These are phyloP conservation scores for Rhodocollybia butyracea DNA, from an alignment of 768 basidiomycete genomes.

Conservation along the genomic window DNA sequence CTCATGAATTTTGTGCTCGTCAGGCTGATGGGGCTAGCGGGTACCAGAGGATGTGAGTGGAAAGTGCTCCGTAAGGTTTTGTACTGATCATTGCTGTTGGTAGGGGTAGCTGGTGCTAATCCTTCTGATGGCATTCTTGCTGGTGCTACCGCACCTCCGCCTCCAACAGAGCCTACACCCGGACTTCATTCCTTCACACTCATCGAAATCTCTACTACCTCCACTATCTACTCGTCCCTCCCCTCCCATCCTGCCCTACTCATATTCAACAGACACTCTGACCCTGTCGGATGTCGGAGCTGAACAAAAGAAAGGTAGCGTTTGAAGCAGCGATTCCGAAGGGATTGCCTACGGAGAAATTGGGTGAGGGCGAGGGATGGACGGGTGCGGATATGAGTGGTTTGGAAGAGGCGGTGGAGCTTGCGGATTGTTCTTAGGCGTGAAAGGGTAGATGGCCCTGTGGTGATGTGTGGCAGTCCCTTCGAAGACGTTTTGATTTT, in stretches of 20 bases:
- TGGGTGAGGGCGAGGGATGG: constrained; percentile 61
- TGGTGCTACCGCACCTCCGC: constrained; percentile 32
- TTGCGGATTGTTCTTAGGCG: constrained; percentile 79
- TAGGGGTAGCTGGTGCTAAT: background rate
- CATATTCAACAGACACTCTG: constrained; percentile 85
- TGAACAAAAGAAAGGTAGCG: constrained; percentile 65
- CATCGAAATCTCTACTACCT: constrained; percentile 53
- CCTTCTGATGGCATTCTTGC: constrained; percentile 47
- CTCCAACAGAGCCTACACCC: constrained; percentile 27
- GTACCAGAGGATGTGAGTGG: constrained; percentile 73
- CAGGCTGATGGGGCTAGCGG: constrained; percentile 81
- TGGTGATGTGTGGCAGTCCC: too few species aligned
- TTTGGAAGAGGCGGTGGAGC: constrained; percentile 76
- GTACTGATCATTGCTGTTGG: background rate
- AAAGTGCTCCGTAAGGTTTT: background rate
- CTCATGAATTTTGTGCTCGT: constrained; percentile 85
- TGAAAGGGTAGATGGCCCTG: constrained; percentile 7
- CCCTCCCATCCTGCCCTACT: constrained; percentile 83
- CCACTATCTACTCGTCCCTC: constrained; percentile 64
- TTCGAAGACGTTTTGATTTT: too few species aligned
- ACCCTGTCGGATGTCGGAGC: constrained; percentile 75
- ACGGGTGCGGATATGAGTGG: constrained; percentile 70
- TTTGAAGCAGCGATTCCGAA: constrained; percentile 67
- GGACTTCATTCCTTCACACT: constrained; percentile 37
- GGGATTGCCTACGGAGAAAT: constrained; percentile 55